phyloP scores from a whole-genome alignment of 768 basidiomycete genomes.

The Scleroderma bovista region DNA sequence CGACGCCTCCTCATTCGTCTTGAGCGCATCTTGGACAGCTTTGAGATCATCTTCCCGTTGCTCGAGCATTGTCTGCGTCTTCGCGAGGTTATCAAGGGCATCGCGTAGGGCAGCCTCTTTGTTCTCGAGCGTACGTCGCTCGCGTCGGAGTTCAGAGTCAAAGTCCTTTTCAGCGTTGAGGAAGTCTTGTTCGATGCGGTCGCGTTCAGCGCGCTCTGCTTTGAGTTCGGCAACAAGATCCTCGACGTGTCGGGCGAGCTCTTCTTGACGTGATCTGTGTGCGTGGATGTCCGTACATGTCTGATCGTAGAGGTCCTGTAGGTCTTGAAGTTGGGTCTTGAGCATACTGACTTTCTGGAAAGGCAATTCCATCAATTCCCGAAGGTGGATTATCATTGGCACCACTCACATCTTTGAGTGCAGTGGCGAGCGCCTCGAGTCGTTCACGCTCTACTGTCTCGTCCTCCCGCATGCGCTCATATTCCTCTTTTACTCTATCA shows the following conservation, averaged over 20 bases:
- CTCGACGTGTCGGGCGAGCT: slow-evolving; percentile 69
- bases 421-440: slow-evolving; percentile 57
- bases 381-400: not conserved
- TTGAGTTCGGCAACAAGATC: slow-evolving; percentile 62
- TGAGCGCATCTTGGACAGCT: slow-evolving; percentile 68
- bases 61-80: slow-evolving; percentile 55
- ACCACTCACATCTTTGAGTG: slow-evolving; percentile 71
- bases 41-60: slow-evolving; percentile 74
- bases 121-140: slow-evolving; percentile 60
- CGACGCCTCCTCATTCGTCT: slow-evolving; percentile 66
- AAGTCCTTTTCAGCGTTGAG: slow-evolving; percentile 55
- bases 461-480: slow-evolving; percentile 65
- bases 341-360: slow-evolving; percentile 61
- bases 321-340: slow-evolving; percentile 63
- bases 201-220: slow-evolving; percentile 51
- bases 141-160: slow-evolving; percentile 53
- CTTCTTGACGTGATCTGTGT: slow-evolving; percentile 68
- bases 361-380: not conserved
- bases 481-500: slow-evolving; percentile 69
- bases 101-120: slow-evolving; percentile 66
- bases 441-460: slow-evolving; percentile 64
- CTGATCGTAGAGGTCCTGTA: slow-evolving; percentile 59
- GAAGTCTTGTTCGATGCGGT: slow-evolving; percentile 49
- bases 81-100: slow-evolving; percentile 56
- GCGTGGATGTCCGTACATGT: slow-evolving; percentile 58